These are phyloP conservation scores for Aaosphaeria arxii DNA, from an alignment of 2,329 filamentous ascomycete genomes.

Conservation along the genomic window DNA sequence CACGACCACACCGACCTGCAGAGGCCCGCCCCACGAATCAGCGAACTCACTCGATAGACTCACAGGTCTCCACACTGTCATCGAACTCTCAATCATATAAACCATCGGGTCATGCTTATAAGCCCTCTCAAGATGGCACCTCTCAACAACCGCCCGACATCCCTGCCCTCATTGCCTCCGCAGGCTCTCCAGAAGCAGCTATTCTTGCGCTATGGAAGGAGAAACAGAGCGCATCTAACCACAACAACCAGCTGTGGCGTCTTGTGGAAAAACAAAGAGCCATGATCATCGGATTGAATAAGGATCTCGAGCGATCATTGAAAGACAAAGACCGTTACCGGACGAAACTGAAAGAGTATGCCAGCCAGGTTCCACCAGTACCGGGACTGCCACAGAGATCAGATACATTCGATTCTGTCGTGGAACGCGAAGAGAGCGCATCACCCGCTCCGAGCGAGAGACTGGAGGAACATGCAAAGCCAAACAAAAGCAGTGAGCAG, in stretches of 20 bases:
- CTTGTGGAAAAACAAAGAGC: slow-evolving; percentile 93
- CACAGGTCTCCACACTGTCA: slow-evolving; percentile 69
- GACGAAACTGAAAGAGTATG: slow-evolving; percentile 79
- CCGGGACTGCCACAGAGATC: slow-evolving; percentile 32
- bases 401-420: slow-evolving; percentile 30
- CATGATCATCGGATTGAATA: slow-evolving; percentile 91
- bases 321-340: slow-evolving; percentile 95
- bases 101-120: slow-evolving; percentile 55
- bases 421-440: slow-evolving; percentile 36
- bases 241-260: slow-evolving; percentile 92
- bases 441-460: slow-evolving; percentile 35
- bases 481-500: slow-evolving; percentile 17
- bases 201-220: slow-evolving; percentile 87
- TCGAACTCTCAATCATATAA: slow-evolving; percentile 49
- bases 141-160: slow-evolving; percentile 70
- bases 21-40: slow-evolving; percentile 36
- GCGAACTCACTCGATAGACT: slow-evolving; percentile 88
- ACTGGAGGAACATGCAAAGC: slow-evolving; percentile 23
- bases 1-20: slow-evolving; percentile 30
- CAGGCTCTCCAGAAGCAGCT: slow-evolving; percentile 84
- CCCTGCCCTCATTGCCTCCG: slow-evolving; percentile 72
- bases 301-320: slow-evolving; percentile 83
- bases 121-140: slow-evolving; percentile 51
- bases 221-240: slow-evolving; percentile 81
- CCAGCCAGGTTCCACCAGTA: slow-evolving; percentile 45